Evolutionary conservation across 2,329 filamentous ascomycete species (phyloP), one percentile per base, ranked within the genome.

Genomic region (Bisporella sp.): DNA sequence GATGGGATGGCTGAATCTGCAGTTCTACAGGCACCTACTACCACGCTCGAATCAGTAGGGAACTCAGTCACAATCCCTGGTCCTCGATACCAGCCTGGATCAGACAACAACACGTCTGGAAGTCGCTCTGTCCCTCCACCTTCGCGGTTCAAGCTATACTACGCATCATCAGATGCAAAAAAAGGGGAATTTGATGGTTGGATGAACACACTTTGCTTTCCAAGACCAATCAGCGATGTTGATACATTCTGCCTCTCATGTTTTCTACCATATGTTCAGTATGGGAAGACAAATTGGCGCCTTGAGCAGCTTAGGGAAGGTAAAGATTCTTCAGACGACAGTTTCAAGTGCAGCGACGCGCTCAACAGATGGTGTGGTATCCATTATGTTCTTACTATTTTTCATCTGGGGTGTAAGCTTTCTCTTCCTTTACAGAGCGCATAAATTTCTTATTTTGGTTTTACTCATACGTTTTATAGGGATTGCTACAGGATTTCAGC

Each of bases 211-310:
- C 71, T 62, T 66, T 73, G 70, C 59, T 62, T 45, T 44, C 35
- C 35, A 37, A 61, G 58, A 53, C 62, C 46, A 42, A 21, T 30
- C 21, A 35, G 32, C 45, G 64, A 73, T 58, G 45, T 61, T 0
- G 56, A 58, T 0, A 70, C 68, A 5, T 70, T 69, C 46, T 54
- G 69, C 6, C 65, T 67, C 4, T 70, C 69, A 1, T 58, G 68
- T 5, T 71, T 68, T 54, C 65, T 68, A 47, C 72, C 72, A 7
- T 75, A 71, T 57, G 61, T 69, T 4, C 51, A 73, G 6, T 71
- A 71, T 54, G 68, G 70, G 5, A 69, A 68, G 45, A 73, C 70
- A 2, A 61, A 71, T 11, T 69, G 73, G 60, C 66, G 72, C 6
- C 60, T 74, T 2, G 59, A 63, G 1, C 66, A 65, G 45, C 66